These are phyloP conservation scores for Drosera spatulata DNA, from an alignment of 179 eudicot genomes.

Conservation along the genomic window DNA sequence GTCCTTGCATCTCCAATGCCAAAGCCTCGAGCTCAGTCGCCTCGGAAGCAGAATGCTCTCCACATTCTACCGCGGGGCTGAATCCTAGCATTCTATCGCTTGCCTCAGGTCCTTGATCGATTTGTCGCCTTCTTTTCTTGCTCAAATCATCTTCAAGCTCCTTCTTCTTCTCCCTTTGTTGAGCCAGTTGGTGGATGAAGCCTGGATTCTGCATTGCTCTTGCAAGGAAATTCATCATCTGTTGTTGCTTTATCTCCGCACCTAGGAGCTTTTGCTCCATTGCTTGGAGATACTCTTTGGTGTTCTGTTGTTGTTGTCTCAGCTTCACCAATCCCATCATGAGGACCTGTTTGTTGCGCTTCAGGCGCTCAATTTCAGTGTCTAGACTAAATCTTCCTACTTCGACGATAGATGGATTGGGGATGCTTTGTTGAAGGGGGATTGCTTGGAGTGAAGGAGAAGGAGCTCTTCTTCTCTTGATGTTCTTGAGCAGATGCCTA, in stretches of 20 bases:
- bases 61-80: constrained; percentile 10
- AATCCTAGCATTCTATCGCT: neutral
- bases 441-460: constrained; percentile 2
- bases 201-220: constrained; percentile 34
- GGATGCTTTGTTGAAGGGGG: constrained; percentile 5
- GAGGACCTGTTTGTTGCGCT: constrained; percentile 37
- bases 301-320: constrained; percentile 44
- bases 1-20: constrained; percentile 21
- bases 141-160: constrained; percentile 28
- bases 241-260: constrained; percentile 40
- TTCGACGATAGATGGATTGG: constrained; percentile 23
- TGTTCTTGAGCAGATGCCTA: constrained; percentile 38
- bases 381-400: constrained; percentile 39
- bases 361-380: constrained; percentile 28
- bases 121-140: constrained; percentile 30
- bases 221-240: constrained; percentile 46
- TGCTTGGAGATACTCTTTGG: constrained; percentile 21
- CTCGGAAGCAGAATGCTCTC: constrained; percentile 8
- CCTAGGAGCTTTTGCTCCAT: constrained; percentile 33
- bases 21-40: constrained; percentile 22
- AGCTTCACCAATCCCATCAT: constrained; percentile 40
- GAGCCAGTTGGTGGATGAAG: constrained; percentile 27
- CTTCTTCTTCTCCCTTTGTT: constrained; percentile 19
- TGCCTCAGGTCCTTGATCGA: constrained; percentile 21
- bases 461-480: constrained; percentile 36